Base-by-base conservation (phyloP, 768 basidiomycete species). In the Termitomyces sp. region DNA sequence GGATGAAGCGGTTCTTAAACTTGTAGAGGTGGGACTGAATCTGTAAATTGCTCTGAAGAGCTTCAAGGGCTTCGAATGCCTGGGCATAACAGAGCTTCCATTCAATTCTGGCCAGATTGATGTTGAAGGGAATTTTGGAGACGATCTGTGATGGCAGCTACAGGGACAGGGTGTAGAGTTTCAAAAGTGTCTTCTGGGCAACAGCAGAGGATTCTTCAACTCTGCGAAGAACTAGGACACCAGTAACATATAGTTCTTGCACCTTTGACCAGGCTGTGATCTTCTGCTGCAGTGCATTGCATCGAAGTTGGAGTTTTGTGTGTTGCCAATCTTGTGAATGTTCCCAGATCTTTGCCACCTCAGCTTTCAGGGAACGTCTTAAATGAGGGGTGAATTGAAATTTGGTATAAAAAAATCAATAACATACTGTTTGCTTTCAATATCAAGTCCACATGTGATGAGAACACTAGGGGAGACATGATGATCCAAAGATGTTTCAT, bases 241-340 rank as follows among this genome's bases (percentile, higher is more conserved):
- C 40, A 13, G 55, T 33, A 12, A 57, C n/a, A 22, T 48, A 57
- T 2, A 57, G 8, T 1, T 57, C 3, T 5, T 57, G 33, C 3
- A 57, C 12, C 18, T 18, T 15, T 13, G 42, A 42, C 55, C 45
- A 57, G 0, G 55, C 12, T 1, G 33, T 7, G 4, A 57, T 48
- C 44, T 57, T 57, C 11, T 5, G 15, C 12, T 57, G 55, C 18
- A 57, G 8, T 9, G 42, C 8, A 22, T 56, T 48, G 7, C 24
- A 33, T 7, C 6, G 24, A 33, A 57, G 38, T 63, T 65, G 32
- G 0, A 66, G 32, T 38, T 57, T 62, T 5, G 59, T 50, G 13
- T 58, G 57, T 52, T 65, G 63, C 2, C 56, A 18, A 44, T 61
- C 60, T 51, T 65, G 60, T 50, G 46, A 28, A 33, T 65, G 58